phyloP scores from a whole-genome alignment of 1,284 basidiomycete species.

The Austroboletus olivaceoglutinosus region DNA sequence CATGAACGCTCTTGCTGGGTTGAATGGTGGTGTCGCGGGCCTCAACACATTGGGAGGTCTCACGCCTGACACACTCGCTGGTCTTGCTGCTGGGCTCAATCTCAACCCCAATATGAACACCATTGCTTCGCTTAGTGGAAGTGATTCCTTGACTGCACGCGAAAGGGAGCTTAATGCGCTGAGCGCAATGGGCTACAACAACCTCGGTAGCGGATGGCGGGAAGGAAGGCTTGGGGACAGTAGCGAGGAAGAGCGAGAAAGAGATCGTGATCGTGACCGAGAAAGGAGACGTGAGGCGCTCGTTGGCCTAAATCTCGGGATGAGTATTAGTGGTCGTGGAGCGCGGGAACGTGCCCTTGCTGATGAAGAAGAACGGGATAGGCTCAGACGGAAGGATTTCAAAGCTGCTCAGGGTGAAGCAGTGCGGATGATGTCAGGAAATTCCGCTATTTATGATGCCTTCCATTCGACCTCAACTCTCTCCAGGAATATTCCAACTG shows the following conservation, averaged over 20 bases:
- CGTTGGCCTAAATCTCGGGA: conserved; percentile 39
- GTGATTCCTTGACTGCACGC: conserved; percentile 37
- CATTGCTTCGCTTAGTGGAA: conserved; percentile 22
- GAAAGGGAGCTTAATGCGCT: conserved; percentile 51
- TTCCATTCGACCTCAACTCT: conserved; percentile 63
- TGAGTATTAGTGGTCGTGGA: conserved; percentile 43
- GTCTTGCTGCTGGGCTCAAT: conserved; percentile 31
- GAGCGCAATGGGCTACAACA: conserved; percentile 48
- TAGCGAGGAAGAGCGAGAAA: conserved; percentile 37
- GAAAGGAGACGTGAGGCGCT: conserved; percentile 42
- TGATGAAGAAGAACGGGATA: conserved; percentile 62
- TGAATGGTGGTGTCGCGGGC: conserved; percentile 30
- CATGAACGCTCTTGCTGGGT: conserved; percentile 21
- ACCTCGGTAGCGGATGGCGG: conserved; percentile 36
- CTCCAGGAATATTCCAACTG: conserved; percentile 23
- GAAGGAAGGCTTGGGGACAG: conserved; percentile 34
- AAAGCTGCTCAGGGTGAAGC: conserved; percentile 27
- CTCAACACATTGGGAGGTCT: conserved; percentile 30
- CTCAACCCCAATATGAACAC: conserved; percentile 27
- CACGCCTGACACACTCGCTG: conserved; percentile 32
- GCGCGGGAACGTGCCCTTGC: conserved; percentile 57
- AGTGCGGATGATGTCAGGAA: conserved; percentile 43
- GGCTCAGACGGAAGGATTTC: conserved; percentile 52
- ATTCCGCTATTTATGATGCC: conserved; percentile 62
- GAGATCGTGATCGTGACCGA: conserved; percentile 36